Conservation (phyloP, 2,329 filamentous ascomycete species). For the Colletotrichum scovillei region DNA sequence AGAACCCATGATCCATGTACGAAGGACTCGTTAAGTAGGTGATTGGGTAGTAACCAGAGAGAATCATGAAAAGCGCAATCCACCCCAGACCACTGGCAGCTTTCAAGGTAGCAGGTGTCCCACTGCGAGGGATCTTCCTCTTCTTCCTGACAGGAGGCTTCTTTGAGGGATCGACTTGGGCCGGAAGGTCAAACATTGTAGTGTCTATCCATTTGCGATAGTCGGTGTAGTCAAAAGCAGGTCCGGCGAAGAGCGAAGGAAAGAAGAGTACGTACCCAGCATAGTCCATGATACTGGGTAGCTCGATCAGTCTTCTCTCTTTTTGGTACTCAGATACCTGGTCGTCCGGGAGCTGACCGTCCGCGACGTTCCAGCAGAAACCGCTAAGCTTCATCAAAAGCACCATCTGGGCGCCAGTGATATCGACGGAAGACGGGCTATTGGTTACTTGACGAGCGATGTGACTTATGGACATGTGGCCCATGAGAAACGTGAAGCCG, state of each 20-base stretch:
- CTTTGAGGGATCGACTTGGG: slow-evolving; percentile 84
- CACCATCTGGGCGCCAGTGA: slow-evolving; percentile 98
- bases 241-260: slow-evolving; percentile 87
- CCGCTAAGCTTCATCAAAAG: slow-evolving; percentile 96
- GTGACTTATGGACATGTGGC: slow-evolving; percentile 92
- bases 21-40: slow-evolving; percentile 72
- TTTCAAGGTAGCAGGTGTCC: slow-evolving; percentile 85
- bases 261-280: slow-evolving; percentile 96
- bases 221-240: slow-evolving; percentile 94
- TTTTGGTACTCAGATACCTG: slow-evolving; percentile 90
- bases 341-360: slow-evolving; percentile 82
- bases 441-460: slow-evolving; percentile 81
- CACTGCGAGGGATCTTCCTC: slow-evolving; percentile 92
- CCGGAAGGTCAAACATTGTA: slow-evolving; percentile 90
- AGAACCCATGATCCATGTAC: slow-evolving; percentile 75
- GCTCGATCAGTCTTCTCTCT: slow-evolving; percentile 78
- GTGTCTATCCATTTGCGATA: slow-evolving; percentile 94
- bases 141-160: slow-evolving; percentile 88
- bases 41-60: slow-evolving; percentile 75
- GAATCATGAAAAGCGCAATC: slow-evolving; percentile 81
- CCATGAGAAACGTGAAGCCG: slow-evolving; percentile 93
- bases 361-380: slow-evolving; percentile 98
- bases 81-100: slow-evolving; percentile 78
- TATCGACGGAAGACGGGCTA: slow-evolving; percentile 78
- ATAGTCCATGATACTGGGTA: slow-evolving; percentile 85